Evolutionary conservation across 2,329 filamentous ascomycete species (phyloP).

Genomic region (Metarhizium brunneum): DNA sequence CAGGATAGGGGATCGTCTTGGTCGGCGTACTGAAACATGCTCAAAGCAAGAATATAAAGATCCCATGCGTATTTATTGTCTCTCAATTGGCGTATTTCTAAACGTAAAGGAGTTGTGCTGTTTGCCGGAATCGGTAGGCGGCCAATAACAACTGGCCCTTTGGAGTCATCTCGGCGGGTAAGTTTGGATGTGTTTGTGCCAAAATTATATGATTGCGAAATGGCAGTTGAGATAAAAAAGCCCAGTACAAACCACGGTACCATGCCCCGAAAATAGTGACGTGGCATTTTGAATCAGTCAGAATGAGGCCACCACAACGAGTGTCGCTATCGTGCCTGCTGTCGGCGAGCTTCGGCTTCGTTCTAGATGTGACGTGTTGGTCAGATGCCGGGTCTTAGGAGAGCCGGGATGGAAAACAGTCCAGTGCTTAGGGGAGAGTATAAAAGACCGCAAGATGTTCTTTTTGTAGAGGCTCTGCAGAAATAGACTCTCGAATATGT

Average conservation of each 20-base stretch:
- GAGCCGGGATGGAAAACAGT: too few species aligned
- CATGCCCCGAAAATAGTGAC: neutral
- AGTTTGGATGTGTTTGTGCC: constrained; percentile 33
- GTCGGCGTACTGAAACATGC: constrained; percentile 58
- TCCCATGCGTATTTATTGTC: constrained; percentile 61
- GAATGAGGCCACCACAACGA: neutral
- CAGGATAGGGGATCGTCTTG: constrained; percentile 59
- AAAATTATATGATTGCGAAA: constrained; percentile 36
- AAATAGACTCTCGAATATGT: neutral
- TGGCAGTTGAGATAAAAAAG: constrained; percentile 6
- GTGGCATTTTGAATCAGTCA: constrained; percentile 3
- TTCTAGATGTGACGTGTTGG: neutral
- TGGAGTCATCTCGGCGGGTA: constrained; percentile 28
- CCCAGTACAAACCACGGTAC: neutral
- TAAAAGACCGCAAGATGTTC: neutral
- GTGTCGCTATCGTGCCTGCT: too few species aligned
- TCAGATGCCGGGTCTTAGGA: neutral
- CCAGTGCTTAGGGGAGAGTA: too few species aligned
- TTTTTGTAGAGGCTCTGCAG: neutral
- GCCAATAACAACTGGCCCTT: constrained; percentile 31
- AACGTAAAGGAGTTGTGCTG: constrained; percentile 38
- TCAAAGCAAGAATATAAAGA: constrained; percentile 66
- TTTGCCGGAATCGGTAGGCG: constrained; percentile 30
- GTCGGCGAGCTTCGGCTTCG: neutral
- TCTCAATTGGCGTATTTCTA: constrained; percentile 60